Conservation (phyloP, 208 protist genomes). For the Crithidia brevicula region DNA sequence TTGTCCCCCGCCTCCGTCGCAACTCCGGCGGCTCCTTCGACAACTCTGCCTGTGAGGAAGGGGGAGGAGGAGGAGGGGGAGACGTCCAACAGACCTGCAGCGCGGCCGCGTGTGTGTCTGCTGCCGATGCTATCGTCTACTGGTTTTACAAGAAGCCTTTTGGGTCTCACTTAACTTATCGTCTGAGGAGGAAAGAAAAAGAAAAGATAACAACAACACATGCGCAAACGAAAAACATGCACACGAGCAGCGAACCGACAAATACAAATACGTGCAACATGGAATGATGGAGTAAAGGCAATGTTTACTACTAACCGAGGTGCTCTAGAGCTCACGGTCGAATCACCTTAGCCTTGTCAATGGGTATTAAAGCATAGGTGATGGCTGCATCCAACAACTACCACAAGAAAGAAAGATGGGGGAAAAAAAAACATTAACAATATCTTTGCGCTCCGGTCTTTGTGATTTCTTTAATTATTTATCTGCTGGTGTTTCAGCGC, state of each 20-base stretch:
- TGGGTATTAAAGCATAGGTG: no score
- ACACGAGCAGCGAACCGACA: neutral
- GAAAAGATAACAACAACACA: neutral
- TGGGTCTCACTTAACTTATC: slow-evolving; percentile 21
- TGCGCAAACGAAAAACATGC: neutral
- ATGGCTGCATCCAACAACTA: no score
- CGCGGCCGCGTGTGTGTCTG: slow-evolving; percentile 1
- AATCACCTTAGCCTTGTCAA: no score
- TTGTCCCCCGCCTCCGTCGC: no score
- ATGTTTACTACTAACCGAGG: no score
- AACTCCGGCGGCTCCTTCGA: neutral
- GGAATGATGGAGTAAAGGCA: no score
- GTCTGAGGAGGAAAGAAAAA: neutral
- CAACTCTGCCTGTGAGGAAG: neutral
- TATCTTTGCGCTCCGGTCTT: neutral
- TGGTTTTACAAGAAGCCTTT: slow-evolving; percentile 27
- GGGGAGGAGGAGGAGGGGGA: neutral
- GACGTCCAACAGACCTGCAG: neutral
- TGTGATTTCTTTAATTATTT: no score
- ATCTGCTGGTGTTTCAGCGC: no score
- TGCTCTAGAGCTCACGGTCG: no score
- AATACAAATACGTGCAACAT: neutral
- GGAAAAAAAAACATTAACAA: neutral
- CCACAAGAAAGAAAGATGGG: no score
- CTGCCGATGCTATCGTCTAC: slow-evolving; percentile 31